These are phyloP conservation scores for Lophium mytilinum DNA, from an alignment of 495 filamentous ascomycete species.

Conservation along the genomic window DNA sequence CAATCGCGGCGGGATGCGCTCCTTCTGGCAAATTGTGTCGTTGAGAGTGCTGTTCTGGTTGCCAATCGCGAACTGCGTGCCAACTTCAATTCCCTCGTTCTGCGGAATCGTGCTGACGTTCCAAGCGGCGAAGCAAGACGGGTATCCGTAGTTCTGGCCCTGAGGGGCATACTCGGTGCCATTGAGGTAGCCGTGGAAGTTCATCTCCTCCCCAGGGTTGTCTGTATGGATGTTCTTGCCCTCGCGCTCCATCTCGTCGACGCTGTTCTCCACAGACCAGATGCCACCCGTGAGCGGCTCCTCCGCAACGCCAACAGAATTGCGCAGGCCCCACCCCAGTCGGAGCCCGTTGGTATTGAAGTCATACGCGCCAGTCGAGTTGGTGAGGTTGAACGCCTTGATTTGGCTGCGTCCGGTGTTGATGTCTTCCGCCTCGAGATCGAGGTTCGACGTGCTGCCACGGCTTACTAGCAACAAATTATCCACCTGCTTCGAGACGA, in stretches of 20 bases:
- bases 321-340: conserved; percentile 65
- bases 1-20: conserved; percentile 24
- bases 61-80: conserved; percentile 44
- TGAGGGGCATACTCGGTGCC: conserved; percentile 34
- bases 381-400: conserved; percentile 53
- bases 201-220: conserved; percentile 70
- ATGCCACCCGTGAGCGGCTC: conserved; percentile 46
- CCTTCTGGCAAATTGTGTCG: conserved; percentile 28
- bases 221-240: conserved; percentile 55
- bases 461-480: conserved; percentile 53
- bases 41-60: conserved; percentile 29
- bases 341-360: conserved; percentile 44
- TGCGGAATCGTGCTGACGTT: conserved; percentile 42
- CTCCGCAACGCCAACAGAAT: conserved; percentile 60
- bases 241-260: conserved; percentile 51
- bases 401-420: conserved; percentile 53
- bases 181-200: conserved; percentile 57
- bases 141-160: conserved; percentile 59
- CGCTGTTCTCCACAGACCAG: conserved; percentile 67
- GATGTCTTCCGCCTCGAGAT: conserved; percentile 39
- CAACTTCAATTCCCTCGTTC: conserved; percentile 37
- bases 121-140: conserved; percentile 60
- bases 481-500: conserved; percentile 44
- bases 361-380: conserved; percentile 35
- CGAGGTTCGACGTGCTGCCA: conserved; percentile 55